phyloP scores from a whole-genome alignment of 306 rosid genomes.

The Arachis stenosperma region DNA sequence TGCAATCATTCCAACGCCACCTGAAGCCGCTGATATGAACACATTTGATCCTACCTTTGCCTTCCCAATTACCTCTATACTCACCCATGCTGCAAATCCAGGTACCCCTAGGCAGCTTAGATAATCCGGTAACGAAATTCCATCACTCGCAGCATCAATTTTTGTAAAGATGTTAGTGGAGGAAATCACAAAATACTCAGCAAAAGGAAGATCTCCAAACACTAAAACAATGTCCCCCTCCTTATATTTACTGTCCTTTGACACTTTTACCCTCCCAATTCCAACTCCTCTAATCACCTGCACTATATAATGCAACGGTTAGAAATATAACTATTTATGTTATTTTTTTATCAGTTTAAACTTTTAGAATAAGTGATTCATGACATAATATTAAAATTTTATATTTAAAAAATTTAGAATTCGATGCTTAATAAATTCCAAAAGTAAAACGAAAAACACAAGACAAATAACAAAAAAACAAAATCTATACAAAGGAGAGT shows the following conservation, averaged over 20 bases:
- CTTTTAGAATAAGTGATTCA: no score
- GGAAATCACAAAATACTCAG: constrained; percentile 49
- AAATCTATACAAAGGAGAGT: no score
- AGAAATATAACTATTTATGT: no score
- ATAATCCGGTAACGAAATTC: constrained; percentile 56
- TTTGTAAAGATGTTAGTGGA: constrained; percentile 40
- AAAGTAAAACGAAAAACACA: no score
- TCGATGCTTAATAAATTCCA: no score
- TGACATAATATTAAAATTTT: no score
- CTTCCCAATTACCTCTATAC: constrained; percentile 56
- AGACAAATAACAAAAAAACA: no score
- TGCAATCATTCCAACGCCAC: constrained; percentile 70
- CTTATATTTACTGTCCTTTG: constrained; percentile 40
- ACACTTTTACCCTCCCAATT: constrained; percentile 48
- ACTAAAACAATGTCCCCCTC: constrained; percentile 52
- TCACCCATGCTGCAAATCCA: constrained; percentile 77
- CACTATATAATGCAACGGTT: no score
- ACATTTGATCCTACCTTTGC: constrained; percentile 58
- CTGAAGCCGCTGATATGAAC: constrained; percentile 67
- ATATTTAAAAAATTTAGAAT: no score
- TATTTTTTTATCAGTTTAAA: no score
- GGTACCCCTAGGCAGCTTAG: constrained; percentile 56
- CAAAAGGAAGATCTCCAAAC: constrained; percentile 34
- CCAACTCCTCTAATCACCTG: constrained; percentile 46
- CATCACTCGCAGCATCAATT: constrained; percentile 40